These are phyloP conservation scores for Acacia melanoxylon DNA, from an alignment of 306 rosid genomes.

Conservation along the genomic window DNA sequence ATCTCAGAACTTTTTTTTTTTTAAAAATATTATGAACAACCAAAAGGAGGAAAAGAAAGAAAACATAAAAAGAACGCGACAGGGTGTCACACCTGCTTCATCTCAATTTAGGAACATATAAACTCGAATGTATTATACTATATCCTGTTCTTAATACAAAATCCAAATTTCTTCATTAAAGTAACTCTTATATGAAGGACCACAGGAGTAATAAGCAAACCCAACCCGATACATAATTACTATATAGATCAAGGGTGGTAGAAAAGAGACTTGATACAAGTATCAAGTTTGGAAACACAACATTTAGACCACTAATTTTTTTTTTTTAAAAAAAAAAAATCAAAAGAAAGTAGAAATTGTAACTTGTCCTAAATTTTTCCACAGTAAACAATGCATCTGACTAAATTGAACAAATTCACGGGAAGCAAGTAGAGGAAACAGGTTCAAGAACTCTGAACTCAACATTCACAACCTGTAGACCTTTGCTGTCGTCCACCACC, in stretches of 20 bases:
- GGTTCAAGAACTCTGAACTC: constrained; percentile 26
- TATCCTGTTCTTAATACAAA: no score
- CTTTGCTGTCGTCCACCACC: constrained; percentile 81
- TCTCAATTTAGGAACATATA: not conserved
- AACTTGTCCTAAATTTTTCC: constrained; percentile 19
- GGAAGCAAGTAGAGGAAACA: constrained; percentile 1
- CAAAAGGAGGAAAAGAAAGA: not conserved
- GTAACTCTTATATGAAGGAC: no score
- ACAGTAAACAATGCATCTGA: constrained; percentile 21
- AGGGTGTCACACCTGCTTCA: not conserved
- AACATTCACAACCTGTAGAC: constrained; percentile 88
- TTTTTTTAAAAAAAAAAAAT: not conserved
- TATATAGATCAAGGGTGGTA: constrained; percentile 1
- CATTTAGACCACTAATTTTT: constrained; percentile 23
- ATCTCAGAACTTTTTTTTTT: not conserved
- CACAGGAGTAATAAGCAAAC: not conserved
- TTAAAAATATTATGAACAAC: not conserved
- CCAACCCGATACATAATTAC: constrained; percentile 1
- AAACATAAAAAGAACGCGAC: not conserved
- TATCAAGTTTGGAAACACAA: constrained; percentile 13
- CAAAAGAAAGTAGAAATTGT: not conserved
- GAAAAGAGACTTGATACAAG: not conserved
- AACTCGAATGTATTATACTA: not conserved
- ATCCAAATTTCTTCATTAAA: no score
- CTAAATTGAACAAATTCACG: constrained; percentile 30